phyloP scores from a whole-genome alignment of 1,284 basidiomycete genomes.

The Xanthoconium separans region DNA sequence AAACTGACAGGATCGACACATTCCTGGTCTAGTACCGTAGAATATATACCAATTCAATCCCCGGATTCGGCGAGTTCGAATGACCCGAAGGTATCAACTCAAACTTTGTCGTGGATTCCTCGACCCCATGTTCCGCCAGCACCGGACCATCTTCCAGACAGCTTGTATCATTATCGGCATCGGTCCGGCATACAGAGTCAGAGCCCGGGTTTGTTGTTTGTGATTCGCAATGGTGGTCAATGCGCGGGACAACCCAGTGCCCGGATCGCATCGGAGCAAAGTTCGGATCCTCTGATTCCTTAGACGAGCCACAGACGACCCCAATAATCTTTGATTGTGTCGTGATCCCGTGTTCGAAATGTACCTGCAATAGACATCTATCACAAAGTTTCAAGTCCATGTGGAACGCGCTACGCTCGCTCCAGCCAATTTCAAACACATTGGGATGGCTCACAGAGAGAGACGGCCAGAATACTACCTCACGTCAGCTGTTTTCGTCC shows the following conservation, averaged over 20 bases:
- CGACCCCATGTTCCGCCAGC: background rate
- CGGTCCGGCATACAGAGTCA: background rate
- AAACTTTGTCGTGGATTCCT: background rate
- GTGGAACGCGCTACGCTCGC: background rate
- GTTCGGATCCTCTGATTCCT: slow-evolving; percentile 1
- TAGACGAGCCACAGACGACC: slow-evolving; percentile 6
- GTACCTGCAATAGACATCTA: background rate
- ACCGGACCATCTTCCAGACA: background rate
- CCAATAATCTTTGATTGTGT: slow-evolving; percentile 7
- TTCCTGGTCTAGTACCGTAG: background rate
- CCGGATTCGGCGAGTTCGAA: background rate
- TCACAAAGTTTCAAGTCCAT: slow-evolving; percentile 2
- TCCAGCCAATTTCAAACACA: background rate
- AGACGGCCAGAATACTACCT: background rate
- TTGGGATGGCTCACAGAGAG: background rate
- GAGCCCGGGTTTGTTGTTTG: background rate
- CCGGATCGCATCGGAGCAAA: slow-evolving; percentile 12
- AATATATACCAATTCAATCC: background rate
- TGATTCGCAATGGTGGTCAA: background rate
- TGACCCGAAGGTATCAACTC: background rate
- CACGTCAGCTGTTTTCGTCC: background rate
- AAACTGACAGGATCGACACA: background rate
- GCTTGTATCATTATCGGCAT: background rate
- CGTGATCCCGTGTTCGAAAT: slow-evolving; percentile 5
- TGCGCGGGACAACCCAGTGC: background rate